Percentiles rank a stretch among this genome's conserved stretches.
phyloP scores from a whole-genome alignment of 1,139 yeast species.

The Nadsonia commutata region DNA sequence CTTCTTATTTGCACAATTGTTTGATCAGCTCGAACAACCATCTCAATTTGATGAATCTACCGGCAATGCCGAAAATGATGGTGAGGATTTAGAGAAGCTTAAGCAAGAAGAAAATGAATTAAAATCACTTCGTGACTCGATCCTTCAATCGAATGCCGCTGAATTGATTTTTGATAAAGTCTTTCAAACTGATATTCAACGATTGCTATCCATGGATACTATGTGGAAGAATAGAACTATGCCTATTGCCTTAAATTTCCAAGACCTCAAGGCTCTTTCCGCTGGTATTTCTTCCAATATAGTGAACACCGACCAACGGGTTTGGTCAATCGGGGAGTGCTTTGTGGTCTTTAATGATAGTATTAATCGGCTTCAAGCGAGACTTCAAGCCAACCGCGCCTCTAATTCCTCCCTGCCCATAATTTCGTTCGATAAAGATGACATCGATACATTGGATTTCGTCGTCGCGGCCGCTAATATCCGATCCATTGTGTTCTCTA shows the following conservation, averaged over 20 bases:
- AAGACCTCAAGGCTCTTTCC: conserved; percentile 19
- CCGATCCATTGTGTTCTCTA: conserved; percentile 58
- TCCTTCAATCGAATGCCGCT: conserved; percentile 26
- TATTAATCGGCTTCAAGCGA: conserved; percentile 33
- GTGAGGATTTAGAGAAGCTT: conserved; percentile 51
- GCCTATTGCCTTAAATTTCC: conserved; percentile 47
- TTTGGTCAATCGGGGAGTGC: conserved; percentile 54
- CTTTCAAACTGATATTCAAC: conserved; percentile 57
- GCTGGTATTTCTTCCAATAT: neutral
- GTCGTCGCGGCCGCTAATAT: conserved; percentile 82
- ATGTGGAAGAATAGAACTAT: conserved; percentile 61
- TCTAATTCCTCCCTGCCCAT: conserved; percentile 16
- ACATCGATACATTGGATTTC: conserved; percentile 75
- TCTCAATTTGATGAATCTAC: conserved; percentile 24
- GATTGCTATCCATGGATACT: conserved; percentile 55
- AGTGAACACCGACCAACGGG: conserved; percentile 36
- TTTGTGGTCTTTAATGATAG: conserved; percentile 43
- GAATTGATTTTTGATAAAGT: conserved; percentile 29
- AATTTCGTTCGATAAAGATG: conserved; percentile 84
- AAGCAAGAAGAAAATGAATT: conserved; percentile 67
- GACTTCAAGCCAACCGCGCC: conserved; percentile 28
- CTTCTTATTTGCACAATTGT: conserved; percentile 69
- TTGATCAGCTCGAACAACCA: conserved; percentile 28
- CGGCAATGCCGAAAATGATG: conserved; percentile 44
- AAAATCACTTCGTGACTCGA: conserved; percentile 39